phyloP scores from a whole-genome alignment of 352 stramenopile genomes.

The Aphanomyces stellatus region DNA sequence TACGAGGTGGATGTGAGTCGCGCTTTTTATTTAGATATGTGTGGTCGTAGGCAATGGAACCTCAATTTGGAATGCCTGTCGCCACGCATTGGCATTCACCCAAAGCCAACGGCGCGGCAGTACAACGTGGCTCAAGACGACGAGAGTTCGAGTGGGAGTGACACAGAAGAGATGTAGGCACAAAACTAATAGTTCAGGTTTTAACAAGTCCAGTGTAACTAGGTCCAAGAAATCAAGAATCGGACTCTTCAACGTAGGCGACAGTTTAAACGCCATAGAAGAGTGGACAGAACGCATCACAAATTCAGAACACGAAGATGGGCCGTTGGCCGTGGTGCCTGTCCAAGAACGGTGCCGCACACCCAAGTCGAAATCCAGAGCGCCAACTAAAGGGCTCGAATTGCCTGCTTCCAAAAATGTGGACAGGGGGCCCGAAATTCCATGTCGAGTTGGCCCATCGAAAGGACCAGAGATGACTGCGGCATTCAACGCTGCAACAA shows the following conservation, averaged over 20 bases:
- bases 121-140: slow-evolving; percentile 13
- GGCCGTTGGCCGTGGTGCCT: background rate
- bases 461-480: too few species aligned
- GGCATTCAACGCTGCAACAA: too few species aligned
- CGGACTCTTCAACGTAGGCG: slow-evolving; percentile 62
- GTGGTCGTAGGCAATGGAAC: slow-evolving; percentile 1
- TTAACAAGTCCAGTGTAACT: too few species aligned
- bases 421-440: too few species aligned
- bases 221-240: slow-evolving; percentile 19
- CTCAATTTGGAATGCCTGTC: background rate
- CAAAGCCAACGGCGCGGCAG: background rate
- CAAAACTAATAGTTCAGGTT: too few species aligned
- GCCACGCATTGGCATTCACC: background rate
- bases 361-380: background rate
- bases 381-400: background rate
- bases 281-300: slow-evolving; percentile 30
- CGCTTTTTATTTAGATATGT: background rate
- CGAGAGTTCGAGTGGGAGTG: slow-evolving; percentile 40
- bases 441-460: too few species aligned
- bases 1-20: background rate
- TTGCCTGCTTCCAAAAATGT: too few species aligned
- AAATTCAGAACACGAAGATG: slow-evolving; percentile 45
- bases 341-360: background rate
- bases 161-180: slow-evolving; percentile 40
- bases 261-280: slow-evolving; percentile 64